Percentiles rank a stretch among this genome's conserved stretches.
Evolutionary conservation across 2,329 filamentous ascomycete species (phyloP).

Genomic region (Neofusicoccum cordaticola): DNA sequence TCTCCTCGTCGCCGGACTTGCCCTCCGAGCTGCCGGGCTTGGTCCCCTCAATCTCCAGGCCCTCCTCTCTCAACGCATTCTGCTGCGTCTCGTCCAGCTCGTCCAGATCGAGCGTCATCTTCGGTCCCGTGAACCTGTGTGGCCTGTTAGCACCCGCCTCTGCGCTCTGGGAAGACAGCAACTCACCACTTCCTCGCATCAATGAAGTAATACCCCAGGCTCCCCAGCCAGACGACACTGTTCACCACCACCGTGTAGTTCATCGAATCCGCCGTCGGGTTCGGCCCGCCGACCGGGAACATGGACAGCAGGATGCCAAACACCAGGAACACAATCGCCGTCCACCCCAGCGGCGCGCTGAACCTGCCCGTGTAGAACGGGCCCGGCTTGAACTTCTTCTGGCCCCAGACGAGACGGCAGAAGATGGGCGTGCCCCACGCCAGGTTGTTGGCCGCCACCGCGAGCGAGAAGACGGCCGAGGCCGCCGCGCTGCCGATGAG

Average conservation of each 20-base stretch:
- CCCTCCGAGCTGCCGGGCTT: neutral
- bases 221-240: conserved; percentile 56
- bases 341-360: conserved; percentile 53
- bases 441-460: conserved; percentile 60
- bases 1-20: neutral
- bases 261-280: conserved; percentile 53
- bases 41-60: conserved; percentile 21
- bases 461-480: conserved; percentile 58
- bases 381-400: conserved; percentile 56
- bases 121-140: conserved; percentile 50
- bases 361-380: conserved; percentile 58
- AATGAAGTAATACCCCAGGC: conserved; percentile 55
- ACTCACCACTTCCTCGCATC: conserved; percentile 55
- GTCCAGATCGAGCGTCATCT: conserved; percentile 50
- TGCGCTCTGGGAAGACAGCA: neutral
- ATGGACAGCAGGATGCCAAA: conserved; percentile 58
- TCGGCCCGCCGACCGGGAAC: conserved; percentile 57
- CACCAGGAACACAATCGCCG: conserved; percentile 53
- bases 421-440: conserved; percentile 61
- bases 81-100: conserved; percentile 27
- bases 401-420: conserved; percentile 57
- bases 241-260: conserved; percentile 65
- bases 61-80: conserved; percentile 23
- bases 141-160: conserved; percentile 26
- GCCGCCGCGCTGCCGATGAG: conserved; percentile 59